These are phyloP conservation scores for Amaranthus palmeri DNA, from an alignment of 148 eudicot genomes.

Conservation along the genomic window DNA sequence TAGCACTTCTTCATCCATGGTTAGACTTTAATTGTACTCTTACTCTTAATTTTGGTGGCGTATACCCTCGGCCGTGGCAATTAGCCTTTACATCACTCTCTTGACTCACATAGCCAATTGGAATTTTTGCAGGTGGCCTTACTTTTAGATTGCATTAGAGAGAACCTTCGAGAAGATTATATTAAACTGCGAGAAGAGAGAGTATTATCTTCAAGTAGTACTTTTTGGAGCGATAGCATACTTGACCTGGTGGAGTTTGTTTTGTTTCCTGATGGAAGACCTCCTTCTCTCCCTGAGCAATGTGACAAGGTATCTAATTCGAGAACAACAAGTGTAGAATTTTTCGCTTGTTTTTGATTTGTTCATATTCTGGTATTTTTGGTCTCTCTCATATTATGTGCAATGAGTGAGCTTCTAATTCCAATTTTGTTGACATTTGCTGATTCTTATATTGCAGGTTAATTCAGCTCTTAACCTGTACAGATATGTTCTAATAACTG, in stretches of 20 bases:
- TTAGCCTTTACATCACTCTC: neutral
- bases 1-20: slow-evolving; percentile 82
- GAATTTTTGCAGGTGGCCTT: slow-evolving; percentile 56
- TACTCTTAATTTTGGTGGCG: neutral
- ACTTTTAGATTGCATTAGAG: slow-evolving; percentile 68
- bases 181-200: slow-evolving; percentile 32
- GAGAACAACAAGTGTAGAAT: neutral
- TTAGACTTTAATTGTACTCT: slow-evolving; percentile 28
- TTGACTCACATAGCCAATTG: neutral
- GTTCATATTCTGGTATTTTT: neutral
- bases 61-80: neutral
- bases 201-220: slow-evolving; percentile 15
- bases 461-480: slow-evolving; percentile 86
- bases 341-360: neutral
- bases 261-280: slow-evolving; percentile 73
- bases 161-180: slow-evolving; percentile 50
- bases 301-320: slow-evolving; percentile 59
- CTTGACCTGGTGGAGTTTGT: slow-evolving; percentile 75
- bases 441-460: slow-evolving; percentile 47
- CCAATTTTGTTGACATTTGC: slow-evolving; percentile 12
- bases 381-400: neutral
- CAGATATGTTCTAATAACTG: slow-evolving; percentile 68
- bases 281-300: slow-evolving; percentile 81
- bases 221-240: slow-evolving; percentile 52
- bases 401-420: neutral